phyloP scores from a whole-genome alignment of 306 rosid genomes.

The Mimosa pudica region DNA sequence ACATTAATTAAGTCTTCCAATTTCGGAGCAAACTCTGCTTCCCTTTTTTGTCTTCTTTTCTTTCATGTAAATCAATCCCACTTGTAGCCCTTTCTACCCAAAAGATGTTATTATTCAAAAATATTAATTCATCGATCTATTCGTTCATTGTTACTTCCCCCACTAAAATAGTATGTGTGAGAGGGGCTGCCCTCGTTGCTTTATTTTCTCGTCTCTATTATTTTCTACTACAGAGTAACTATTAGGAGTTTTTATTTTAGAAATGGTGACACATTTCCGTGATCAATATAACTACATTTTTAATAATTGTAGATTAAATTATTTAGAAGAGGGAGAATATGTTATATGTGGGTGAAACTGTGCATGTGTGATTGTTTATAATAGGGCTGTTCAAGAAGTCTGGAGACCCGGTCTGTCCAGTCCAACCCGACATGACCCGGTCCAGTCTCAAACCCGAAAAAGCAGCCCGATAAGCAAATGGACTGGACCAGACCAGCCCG shows the following conservation, averaged over 20 bases:
- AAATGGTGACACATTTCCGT: too few species aligned
- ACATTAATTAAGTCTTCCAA: too few species aligned
- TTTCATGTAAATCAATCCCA: background rate
- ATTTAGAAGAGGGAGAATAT: background rate
- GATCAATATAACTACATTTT: too few species aligned
- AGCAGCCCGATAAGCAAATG: too few species aligned
- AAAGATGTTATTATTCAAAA: background rate
- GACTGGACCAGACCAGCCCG: too few species aligned
- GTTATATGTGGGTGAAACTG: background rate
- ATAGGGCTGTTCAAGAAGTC: too few species aligned
- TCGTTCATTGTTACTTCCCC: slow-evolving; percentile 17
- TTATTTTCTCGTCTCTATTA: background rate
- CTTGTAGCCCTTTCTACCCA: background rate
- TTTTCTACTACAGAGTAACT: too few species aligned
- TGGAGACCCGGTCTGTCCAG: too few species aligned
- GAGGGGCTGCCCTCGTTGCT: background rate
- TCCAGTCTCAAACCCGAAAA: too few species aligned
- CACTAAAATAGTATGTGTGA: too few species aligned
- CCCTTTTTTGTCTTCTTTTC: background rate
- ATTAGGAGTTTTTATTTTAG: background rate
- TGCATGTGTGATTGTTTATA: background rate
- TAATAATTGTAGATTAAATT: too few species aligned
- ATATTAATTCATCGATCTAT: slow-evolving; percentile 34
- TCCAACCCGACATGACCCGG: too few species aligned
- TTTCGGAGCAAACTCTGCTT: slow-evolving; percentile 85